Percentiles rank a stretch among this genome's conserved stretches.
phyloP scores from a whole-genome alignment of 2,329 filamentous ascomycete genomes.

The Chaetomiaceae sp. region DNA sequence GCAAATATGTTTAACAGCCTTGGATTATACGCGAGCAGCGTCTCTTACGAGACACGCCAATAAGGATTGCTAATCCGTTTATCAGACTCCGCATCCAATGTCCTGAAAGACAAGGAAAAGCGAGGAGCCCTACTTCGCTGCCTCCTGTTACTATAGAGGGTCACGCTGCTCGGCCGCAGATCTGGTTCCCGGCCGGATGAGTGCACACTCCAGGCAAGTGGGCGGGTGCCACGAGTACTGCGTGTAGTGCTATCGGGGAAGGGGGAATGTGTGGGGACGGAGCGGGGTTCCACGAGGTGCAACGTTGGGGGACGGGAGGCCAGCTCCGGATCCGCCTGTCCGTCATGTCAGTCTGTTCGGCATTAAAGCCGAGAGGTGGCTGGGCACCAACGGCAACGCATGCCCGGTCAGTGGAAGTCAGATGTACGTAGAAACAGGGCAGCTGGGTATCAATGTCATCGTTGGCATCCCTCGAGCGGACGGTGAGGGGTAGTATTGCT shows the following conservation, averaged over 20 bases:
- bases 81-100: neutral
- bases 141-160: too few species aligned
- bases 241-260: neutral
- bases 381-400: too few species aligned
- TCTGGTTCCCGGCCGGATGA: neutral
- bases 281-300: conserved; percentile 3
- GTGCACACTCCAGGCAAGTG: neutral
- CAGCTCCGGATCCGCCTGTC: neutral
- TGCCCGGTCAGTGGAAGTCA: too few species aligned
- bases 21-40: neutral
- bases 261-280: neutral
- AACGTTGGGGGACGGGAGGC: neutral
- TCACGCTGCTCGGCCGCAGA: conserved; percentile 4
- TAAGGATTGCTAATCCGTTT: neutral
- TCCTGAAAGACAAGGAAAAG: neutral
- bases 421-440: too few species aligned
- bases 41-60: neutral
- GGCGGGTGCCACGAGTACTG: too few species aligned
- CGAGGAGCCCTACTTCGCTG: too few species aligned
- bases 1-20: neutral
- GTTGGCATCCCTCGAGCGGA: too few species aligned
- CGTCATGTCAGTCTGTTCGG: neutral
- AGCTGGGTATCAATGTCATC: too few species aligned
- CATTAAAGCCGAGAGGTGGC: neutral
- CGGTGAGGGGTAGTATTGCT: too few species aligned